These are phyloP conservation scores for Osmanthus fragrans DNA, from an alignment of 257 asterid species.

Conservation along the genomic window DNA sequence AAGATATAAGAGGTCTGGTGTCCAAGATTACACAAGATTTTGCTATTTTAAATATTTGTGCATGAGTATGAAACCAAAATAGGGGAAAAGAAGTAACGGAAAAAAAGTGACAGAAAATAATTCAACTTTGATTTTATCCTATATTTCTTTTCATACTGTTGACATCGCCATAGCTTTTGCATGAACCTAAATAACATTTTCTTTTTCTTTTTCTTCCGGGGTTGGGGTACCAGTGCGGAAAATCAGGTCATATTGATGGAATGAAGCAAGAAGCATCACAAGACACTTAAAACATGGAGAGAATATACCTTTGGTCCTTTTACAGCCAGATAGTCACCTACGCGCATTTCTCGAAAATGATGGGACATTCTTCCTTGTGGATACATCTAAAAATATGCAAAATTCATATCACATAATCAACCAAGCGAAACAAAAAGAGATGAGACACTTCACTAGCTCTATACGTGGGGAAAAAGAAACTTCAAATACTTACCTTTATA, in stretches of 20 bases:
- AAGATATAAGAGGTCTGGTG: not conserved
- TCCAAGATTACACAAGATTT: not conserved
- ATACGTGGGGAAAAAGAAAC: not conserved
- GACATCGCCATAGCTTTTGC: not conserved
- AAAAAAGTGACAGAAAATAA: not conserved
- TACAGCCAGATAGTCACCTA: conserved; percentile 80
- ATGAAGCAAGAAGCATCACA: not conserved
- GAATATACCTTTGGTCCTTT: conserved; percentile 93
- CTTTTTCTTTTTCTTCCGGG: not conserved
- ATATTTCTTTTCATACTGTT: not conserved
- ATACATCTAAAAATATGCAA: conserved; percentile 66
- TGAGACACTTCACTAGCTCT: not conserved
- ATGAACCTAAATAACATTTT: not conserved
- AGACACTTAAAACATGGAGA: not conserved
- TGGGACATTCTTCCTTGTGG: conserved; percentile 99
- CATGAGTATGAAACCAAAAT: not conserved
- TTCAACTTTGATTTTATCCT: not conserved
- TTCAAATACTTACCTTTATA: conserved; percentile 62
- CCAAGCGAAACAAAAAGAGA: conserved; percentile 13
- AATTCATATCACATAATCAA: conserved; percentile 19
- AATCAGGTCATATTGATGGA: not conserved
- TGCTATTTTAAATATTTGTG: not conserved
- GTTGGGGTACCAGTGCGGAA: not conserved
- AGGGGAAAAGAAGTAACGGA: not conserved
- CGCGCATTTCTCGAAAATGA: conserved; percentile 91